Evolutionary conservation across 208 protist species (phyloP), one percentile per base, ranked within the genome.

Genomic region (Acanthamoeba royreba): DNA sequence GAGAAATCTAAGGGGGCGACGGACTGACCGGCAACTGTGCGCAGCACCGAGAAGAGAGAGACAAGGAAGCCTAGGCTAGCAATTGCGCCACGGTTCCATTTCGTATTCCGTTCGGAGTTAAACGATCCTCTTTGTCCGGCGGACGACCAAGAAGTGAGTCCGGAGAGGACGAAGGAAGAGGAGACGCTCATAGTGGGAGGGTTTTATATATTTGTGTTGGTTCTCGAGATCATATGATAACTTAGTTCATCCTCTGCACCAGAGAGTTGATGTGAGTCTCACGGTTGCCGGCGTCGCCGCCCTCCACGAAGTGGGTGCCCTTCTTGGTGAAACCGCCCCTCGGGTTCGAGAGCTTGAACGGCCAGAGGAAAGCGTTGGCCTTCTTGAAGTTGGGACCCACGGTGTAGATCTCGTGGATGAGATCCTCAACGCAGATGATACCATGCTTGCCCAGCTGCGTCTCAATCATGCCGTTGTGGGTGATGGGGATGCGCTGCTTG

Each of bases 361-460:
- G 99, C 99, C 99, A 99, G 58, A 99, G 91, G 96, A 99, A 99
- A 93, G 99, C 98, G 96, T 97, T 99, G 58, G 98, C 99, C 92
- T 98, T 95, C 95, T 98, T 99, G 98, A 99, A 99, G 97, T 99
- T 83, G 94, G 98, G 98, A 94, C 99, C 99, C 92, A 97, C 97
- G 93, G 99, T 99, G 98, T 98, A 98, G 97, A 99, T 99, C 98
- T 99, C 99, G 98, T 99, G 99, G 95, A 99, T 98, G 35, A 99
- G 89, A 94, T 99, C 99, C 97, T 99, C 99, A 55, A 99, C 97
- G 95, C 99, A 99, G 72, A 99, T 97, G 91, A 99, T 97, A 85
- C 97, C 98, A 94, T 98, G 97, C 96, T 99, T 97, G 47, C 98
- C 98, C 91, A 99, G 98, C 91, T 96, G 94, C 74, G 98, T 92